phyloP scores from a whole-genome alignment of 2,329 filamentous ascomycete species.

The Ascosphaera aggregata region DNA sequence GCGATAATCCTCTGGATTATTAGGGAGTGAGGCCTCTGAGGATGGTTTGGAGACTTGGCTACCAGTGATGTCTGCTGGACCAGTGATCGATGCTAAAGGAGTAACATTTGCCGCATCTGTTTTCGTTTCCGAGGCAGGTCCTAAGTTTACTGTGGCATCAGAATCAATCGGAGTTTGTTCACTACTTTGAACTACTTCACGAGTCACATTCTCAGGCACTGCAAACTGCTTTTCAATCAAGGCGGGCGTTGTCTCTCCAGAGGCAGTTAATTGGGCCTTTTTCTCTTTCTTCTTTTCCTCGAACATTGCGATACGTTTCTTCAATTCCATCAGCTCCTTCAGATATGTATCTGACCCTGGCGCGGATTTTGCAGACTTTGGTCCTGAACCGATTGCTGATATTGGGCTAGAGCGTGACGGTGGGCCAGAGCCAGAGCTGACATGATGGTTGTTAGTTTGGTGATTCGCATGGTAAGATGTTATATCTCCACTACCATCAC shows the following conservation, averaged over 20 bases:
- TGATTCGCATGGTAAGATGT: background rate
- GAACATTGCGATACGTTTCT: background rate
- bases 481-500: background rate
- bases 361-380: background rate
- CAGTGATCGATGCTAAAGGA: too few species aligned
- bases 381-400: background rate
- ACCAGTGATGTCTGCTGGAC: too few species aligned
- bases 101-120: too few species aligned
- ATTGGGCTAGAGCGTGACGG: background rate
- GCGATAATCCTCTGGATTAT: constrained; percentile 14
- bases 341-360: background rate
- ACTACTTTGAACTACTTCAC: too few species aligned
- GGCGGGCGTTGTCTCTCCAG: background rate
- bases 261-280: background rate
- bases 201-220: too few species aligned
- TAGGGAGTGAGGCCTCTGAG: too few species aligned
- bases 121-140: too few species aligned
- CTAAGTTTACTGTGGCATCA: too few species aligned
- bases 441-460: background rate
- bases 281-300: background rate
- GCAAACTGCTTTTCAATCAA: background rate
- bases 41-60: too few species aligned
- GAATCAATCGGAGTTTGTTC: too few species aligned
- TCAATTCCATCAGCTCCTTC: constrained; percentile 1
- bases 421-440: background rate